A percentile compares a stretch with the other conserved stretches of the same genome.
Conservation (phyloP, 129 eudicot genomes). For the Arctium lappa region DNA sequence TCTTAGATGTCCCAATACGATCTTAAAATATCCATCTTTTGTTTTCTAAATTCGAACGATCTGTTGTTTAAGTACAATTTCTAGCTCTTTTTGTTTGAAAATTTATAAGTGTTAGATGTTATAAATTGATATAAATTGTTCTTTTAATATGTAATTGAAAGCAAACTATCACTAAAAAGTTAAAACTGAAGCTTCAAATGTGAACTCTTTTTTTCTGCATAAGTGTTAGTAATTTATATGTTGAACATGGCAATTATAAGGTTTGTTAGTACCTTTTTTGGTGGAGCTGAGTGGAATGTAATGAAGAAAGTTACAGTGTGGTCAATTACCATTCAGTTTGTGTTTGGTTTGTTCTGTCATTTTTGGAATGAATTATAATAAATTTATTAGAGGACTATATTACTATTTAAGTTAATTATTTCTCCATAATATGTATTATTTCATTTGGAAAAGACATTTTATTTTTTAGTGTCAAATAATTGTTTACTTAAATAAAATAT, state of each 20-base stretch:
- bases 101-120: too few relatives aligned
- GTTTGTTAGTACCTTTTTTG: too few relatives aligned
- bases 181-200: neutral
- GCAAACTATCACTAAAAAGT: too few relatives aligned
- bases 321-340: neutral
- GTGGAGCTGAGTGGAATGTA: neutral
- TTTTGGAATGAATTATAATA: neutral
- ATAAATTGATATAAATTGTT: too few relatives aligned
- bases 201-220: neutral
- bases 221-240: neutral
- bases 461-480: neutral
- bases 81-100: neutral
- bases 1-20: neutral
- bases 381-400: neutral
- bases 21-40: neutral
- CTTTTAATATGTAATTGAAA: too few relatives aligned
- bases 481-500: neutral
- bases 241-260: neutral
- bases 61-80: neutral
- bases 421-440: neutral
- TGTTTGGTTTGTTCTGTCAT: too few relatives aligned
- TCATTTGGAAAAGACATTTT: neutral
- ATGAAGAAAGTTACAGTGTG: neutral
- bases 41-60: neutral
- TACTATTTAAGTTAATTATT: too few relatives aligned